Evolutionary conservation across 345 rosid species (phyloP).

Genomic region (Gossypium ekmanianum): DNA sequence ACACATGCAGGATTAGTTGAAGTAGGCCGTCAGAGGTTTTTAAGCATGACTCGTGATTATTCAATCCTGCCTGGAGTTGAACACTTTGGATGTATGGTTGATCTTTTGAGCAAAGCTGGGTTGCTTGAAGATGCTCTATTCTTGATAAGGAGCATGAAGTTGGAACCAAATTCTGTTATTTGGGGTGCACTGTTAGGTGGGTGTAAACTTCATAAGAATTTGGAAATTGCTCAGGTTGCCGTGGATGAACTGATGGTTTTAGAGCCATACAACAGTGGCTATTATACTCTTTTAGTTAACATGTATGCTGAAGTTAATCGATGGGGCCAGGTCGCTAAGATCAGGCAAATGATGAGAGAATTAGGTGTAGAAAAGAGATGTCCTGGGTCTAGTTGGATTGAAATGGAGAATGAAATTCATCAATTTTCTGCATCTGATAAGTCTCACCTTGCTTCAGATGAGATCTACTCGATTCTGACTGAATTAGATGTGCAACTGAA

Average conservation of each 20-base stretch:
- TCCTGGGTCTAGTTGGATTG: conserved; percentile 77
- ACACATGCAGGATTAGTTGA: conserved; percentile 79
- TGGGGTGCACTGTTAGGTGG: conserved; percentile 77
- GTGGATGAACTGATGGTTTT: conserved; percentile 46
- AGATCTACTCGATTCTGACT: conserved; percentile 43
- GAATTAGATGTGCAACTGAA: conserved; percentile 52
- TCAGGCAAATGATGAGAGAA: conserved; percentile 55
- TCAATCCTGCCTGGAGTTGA: conserved; percentile 43
- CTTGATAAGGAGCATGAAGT: conserved; percentile 44
- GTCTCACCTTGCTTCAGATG: conserved; percentile 44
- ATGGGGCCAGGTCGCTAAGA: conserved; percentile 63
- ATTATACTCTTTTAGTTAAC: conserved; percentile 49
- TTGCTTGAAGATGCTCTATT: conserved; percentile 60
- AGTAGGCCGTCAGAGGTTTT: conserved; percentile 54
- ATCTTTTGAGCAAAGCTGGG: conserved; percentile 68
- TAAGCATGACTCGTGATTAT: conserved; percentile 48
- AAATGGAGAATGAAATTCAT: conserved; percentile 42
- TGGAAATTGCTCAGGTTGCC: conserved; percentile 56
- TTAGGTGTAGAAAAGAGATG: conserved; percentile 45
- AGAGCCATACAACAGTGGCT: conserved; percentile 65
- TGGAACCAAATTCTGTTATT: conserved; percentile 59
- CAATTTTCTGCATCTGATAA: conserved; percentile 64
- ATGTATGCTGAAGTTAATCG: conserved; percentile 59
- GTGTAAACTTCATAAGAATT: conserved; percentile 59
- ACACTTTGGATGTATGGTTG: conserved; percentile 79